A percentile compares a stretch with the other conserved stretches of the same genome.
Evolutionary conservation across 164 flowering plant species (phyloP).

Genomic region (Paratinospora sagittata): DNA sequence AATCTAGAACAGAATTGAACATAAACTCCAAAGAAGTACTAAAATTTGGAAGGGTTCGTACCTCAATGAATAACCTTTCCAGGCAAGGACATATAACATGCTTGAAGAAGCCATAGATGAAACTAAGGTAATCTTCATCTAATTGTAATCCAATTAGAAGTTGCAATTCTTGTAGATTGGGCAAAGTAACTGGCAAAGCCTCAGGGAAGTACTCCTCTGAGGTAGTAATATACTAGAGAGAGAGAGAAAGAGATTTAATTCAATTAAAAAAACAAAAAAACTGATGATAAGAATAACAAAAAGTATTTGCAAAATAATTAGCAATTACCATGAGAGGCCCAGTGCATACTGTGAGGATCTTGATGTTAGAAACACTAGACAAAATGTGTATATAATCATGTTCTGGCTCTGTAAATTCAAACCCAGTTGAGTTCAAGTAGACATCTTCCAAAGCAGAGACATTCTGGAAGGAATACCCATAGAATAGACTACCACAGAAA

Average conservation of each 20-base stretch:
- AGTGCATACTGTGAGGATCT: constrained; percentile 6
- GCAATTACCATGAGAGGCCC: background rate
- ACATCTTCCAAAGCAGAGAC: background rate
- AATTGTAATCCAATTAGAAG: background rate
- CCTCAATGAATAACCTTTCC: constrained; percentile 17
- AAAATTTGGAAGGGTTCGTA: background rate
- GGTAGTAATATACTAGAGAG: background rate
- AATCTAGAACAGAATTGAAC: background rate
- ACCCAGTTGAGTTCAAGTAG: background rate
- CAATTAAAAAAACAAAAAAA: no score
- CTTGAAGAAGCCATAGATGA: constrained; percentile 7
- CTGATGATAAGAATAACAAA: no score
- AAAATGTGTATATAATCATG: constrained; percentile 1
- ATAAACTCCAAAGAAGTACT: background rate
- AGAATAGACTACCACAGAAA: background rate
- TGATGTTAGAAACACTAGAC: constrained; percentile 1
- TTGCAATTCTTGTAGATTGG: constrained; percentile 13
- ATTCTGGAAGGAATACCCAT: background rate
- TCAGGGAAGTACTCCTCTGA: background rate
- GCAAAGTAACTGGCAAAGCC: constrained; percentile 6
- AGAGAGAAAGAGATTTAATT: no score
- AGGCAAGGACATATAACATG: constrained; percentile 1
- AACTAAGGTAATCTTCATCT: background rate
- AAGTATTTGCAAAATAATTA: background rate
- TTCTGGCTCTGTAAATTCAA: background rate